A percentile compares a stretch with the other conserved stretches of the same genome.
phyloP scores from a whole-genome alignment of 2,329 filamentous ascomycete genomes.

The Dothideomycetidae sp. region DNA sequence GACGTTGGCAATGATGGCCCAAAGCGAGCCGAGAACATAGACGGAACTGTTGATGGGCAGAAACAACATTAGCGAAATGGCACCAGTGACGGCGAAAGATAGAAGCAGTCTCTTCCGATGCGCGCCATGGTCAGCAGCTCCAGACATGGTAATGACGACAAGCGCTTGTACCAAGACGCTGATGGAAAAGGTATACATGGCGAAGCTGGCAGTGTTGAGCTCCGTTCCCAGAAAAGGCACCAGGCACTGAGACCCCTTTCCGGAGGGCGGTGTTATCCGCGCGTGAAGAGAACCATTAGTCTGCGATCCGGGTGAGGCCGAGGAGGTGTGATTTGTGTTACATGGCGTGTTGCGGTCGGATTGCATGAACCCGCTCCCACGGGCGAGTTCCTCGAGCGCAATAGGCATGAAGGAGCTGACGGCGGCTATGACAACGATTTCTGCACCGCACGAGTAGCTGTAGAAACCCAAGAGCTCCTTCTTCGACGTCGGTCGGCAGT shows the following conservation, averaged over 20 bases:
- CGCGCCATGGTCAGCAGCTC: constrained; percentile 77
- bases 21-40: constrained; percentile 66
- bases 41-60: constrained; percentile 59
- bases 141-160: constrained; percentile 90
- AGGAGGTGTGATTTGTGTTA: constrained; percentile 23
- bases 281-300: constrained; percentile 12
- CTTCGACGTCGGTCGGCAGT: constrained; percentile 70
- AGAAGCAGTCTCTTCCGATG: constrained; percentile 82
- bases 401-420: constrained; percentile 75
- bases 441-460: constrained; percentile 87
- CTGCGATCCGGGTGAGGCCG: constrained; percentile 22
- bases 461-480: constrained; percentile 93
- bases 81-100: constrained; percentile 69
- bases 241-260: constrained; percentile 54
- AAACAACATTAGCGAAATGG: constrained; percentile 75
- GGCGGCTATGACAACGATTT: constrained; percentile 70
- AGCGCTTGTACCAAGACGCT: constrained; percentile 81
- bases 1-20: constrained; percentile 84
- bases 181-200: constrained; percentile 95
- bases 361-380: constrained; percentile 78
- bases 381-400: constrained; percentile 79
- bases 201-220: constrained; percentile 92
- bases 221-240: constrained; percentile 68
- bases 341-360: constrained; percentile 66
- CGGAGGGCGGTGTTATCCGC: constrained; percentile 9